These are phyloP conservation scores for Proliferodiscus dingleyae DNA, from an alignment of 2,329 filamentous ascomycete species.

Conservation along the genomic window DNA sequence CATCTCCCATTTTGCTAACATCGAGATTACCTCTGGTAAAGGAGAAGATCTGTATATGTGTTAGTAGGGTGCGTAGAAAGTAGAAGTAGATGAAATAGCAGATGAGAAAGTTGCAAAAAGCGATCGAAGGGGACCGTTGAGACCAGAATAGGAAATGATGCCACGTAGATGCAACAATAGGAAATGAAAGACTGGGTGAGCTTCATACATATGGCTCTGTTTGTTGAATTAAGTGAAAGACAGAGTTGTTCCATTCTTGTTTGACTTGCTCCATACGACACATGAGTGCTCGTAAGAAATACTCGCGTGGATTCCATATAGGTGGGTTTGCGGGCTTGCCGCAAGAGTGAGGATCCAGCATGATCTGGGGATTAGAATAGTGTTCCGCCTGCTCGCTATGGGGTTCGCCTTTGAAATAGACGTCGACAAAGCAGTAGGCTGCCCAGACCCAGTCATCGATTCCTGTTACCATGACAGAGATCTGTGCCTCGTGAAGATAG, in stretches of 20 bases:
- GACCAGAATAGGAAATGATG: too few species aligned
- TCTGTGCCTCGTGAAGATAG: conserved; percentile 12
- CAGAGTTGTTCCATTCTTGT: conserved; percentile 12
- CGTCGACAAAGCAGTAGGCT: conserved; percentile 12
- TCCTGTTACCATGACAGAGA: conserved; percentile 11
- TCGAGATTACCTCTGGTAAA: neutral
- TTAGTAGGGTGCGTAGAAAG: too few species aligned
- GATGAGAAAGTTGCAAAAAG: too few species aligned
- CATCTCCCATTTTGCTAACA: neutral
- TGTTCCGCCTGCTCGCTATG: conserved; percentile 3
- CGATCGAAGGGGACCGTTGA: too few species aligned
- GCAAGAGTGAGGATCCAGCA: conserved; percentile 14
- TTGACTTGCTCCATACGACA: conserved; percentile 10
- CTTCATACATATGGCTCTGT: conserved; percentile 7
- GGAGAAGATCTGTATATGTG: neutral
- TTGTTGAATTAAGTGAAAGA: conserved; percentile 3
- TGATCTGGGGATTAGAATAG: neutral
- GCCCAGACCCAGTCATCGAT: conserved; percentile 12
- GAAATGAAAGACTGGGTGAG: neutral
- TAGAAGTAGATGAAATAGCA: too few species aligned
- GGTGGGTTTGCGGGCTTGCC: conserved; percentile 2
- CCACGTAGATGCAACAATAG: neutral
- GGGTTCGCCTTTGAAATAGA: conserved; percentile 6
- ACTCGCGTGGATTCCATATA: conserved; percentile 9
- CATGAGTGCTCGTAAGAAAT: conserved; percentile 6